phyloP scores from a whole-genome alignment of 2,329 filamentous ascomycete genomes.

The Colletotrichum acutatum region DNA sequence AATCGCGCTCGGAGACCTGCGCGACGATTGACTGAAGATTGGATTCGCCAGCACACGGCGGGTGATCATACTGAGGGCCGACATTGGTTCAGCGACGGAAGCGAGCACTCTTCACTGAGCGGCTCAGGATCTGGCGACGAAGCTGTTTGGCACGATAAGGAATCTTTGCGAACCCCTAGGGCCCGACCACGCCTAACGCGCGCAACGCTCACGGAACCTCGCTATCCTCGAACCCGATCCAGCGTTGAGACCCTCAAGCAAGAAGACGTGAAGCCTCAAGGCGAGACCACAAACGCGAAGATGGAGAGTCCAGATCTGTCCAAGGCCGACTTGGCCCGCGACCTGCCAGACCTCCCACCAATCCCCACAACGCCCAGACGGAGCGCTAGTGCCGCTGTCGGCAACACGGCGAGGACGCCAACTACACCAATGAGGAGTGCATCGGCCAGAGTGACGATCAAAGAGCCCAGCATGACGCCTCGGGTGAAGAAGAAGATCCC shows the following conservation, averaged over 20 bases:
- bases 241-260: conserved; percentile 67
- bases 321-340: conserved; percentile 25
- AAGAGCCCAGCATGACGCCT: conserved; percentile 59
- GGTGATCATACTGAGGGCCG: conserved; percentile 63
- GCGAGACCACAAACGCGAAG: neutral
- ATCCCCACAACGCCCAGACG: conserved; percentile 44
- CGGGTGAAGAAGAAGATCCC: conserved; percentile 76
- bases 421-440: conserved; percentile 48
- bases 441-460: conserved; percentile 47
- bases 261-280: conserved; percentile 37
- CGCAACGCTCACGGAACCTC: conserved; percentile 42
- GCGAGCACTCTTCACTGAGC: conserved; percentile 81
- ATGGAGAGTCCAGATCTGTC: conserved; percentile 34
- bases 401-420: conserved; percentile 42
- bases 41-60: conserved; percentile 88
- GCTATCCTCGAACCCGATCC: conserved; percentile 58
- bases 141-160: conserved; percentile 60
- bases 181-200: conserved; percentile 43
- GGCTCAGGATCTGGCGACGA: conserved; percentile 67
- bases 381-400: conserved; percentile 43
- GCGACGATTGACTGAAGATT: conserved; percentile 80
- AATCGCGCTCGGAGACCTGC: conserved; percentile 70
- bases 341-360: conserved; percentile 13
- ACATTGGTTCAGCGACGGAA: conserved; percentile 50
- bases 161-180: conserved; percentile 60